Evolutionary conservation across 805 yeast genomes (phyloP), one percentile per base, ranked within the genome.

Genomic region (Spathaspora hagerdaliae): DNA sequence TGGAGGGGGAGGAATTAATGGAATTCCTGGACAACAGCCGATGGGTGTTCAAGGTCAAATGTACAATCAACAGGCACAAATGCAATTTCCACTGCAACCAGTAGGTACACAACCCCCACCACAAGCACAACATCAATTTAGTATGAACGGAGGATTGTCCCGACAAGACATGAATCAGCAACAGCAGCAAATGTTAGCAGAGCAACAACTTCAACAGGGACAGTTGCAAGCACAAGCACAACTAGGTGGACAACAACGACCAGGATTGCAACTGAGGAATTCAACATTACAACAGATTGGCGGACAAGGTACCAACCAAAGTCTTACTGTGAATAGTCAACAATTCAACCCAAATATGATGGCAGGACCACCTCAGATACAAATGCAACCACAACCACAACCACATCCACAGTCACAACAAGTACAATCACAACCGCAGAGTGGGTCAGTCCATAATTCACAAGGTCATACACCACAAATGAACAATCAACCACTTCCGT

Each of bases 401-500:
- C 40, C 11, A 27, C 40, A 11, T 13, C 40, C 11, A 27, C 40
- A 38, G 13, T 9, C 32, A 11, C 32, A 29, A 29, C 32, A 29
- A 11, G 32, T 44, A 5, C 32, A 29, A 19, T 5, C 24, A 19
- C 24, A 29, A 29, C 32, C 32, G 5, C 32, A 29, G 6, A 5
- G 12, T 29, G 12, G 34, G 2, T 42, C 45, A 4, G 36, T 39
- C 8, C 24, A 35, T 24, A 53, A 51, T 26, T 56, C 67, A 6
- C 61, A 57, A 31, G 58, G 56, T 5, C 66, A 58, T 35, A 64
- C 69, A 1, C 69, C 69, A 1, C 68, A 61, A 38, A 56, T 64
- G 58, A 55, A 53, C 6, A 54, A 50, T 39, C 63, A 53, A 41
- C 46, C 60, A 6, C 63, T 54, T 42, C 63, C 60, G 6, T 41